Conservation (phyloP, 202 grass and related monocot species). For the Digitaria exilis region DNA sequence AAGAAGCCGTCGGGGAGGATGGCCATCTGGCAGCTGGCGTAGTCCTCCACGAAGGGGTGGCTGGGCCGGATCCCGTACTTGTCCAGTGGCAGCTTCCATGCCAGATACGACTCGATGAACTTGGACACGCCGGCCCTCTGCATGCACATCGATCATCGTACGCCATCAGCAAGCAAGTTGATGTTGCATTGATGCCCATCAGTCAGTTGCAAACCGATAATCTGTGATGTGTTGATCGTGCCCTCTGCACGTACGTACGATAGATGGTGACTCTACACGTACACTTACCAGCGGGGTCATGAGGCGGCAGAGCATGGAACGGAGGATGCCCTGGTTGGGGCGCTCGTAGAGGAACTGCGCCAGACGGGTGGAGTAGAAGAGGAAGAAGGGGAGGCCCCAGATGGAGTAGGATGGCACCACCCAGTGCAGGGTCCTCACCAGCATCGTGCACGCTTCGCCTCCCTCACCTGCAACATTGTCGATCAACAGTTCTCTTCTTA, state of each 20-base stretch:
- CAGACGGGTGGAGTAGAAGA: constrained; percentile 89
- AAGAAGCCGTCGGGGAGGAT: constrained; percentile 94
- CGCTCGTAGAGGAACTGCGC: constrained; percentile 89
- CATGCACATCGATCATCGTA: background rate
- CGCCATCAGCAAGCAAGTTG: too few relatives aligned
- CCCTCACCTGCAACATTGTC: constrained; percentile 50
- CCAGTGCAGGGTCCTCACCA: constrained; percentile 91
- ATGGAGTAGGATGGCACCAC: constrained; percentile 96
- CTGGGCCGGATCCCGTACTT: constrained; percentile 83
- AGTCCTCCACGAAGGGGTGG: constrained; percentile 95
- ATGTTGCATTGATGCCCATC: too few relatives aligned
- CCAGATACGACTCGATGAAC: constrained; percentile 91
- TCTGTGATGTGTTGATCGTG: background rate
- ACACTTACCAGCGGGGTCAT: constrained; percentile 69
- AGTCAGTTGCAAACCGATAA: too few relatives aligned
- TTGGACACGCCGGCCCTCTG: constrained; percentile 83
- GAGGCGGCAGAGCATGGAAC: constrained; percentile 63
- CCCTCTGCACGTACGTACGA: background rate
- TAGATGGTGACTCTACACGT: background rate
- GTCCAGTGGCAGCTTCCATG: constrained; percentile 79
- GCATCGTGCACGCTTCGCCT: constrained; percentile 83
- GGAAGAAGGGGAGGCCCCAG: constrained; percentile 89
- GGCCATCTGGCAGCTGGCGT: constrained; percentile 96
- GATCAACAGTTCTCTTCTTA: background rate
- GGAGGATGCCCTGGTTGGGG: constrained; percentile 66